A percentile compares a stretch with the other conserved stretches of the same genome.
These are phyloP conservation scores for Catenaria anguillulae DNA, from an alignment of 371 early-diverging fungal genomes.

Conservation along the genomic window DNA sequence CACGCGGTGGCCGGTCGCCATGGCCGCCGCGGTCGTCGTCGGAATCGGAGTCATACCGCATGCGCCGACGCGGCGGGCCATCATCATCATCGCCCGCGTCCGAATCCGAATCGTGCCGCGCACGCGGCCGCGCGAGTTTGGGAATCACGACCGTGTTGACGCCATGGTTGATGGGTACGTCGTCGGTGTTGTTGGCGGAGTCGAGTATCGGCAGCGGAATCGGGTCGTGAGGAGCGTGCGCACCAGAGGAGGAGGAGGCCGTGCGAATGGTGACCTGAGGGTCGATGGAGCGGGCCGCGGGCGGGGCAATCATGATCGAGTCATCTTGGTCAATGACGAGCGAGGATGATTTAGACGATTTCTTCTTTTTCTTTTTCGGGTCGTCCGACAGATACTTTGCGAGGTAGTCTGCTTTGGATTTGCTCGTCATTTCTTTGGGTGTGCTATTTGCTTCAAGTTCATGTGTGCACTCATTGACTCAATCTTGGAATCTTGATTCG, in stretches of 20 bases:
- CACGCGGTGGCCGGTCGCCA: neutral
- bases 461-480: no score
- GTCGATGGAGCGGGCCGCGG: no score
- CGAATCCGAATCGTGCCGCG: no score
- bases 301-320: neutral
- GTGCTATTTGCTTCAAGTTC: no score
- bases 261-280: neutral
- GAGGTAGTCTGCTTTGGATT: slow-evolving; percentile 4
- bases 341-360: no score
- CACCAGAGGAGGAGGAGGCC: neutral
- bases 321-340: slow-evolving; percentile 6
- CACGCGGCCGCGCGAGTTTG: no score
- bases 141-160: no score
- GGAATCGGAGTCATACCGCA: neutral
- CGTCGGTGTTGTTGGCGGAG: neutral
- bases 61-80: neutral
- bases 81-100: neutral
- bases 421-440: no score
- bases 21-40: neutral
- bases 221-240: neutral
- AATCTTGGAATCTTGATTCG: no score
- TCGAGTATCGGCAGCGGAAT: neutral
- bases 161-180: neutral
- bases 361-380: neutral
- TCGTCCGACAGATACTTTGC: neutral